Evolutionary conservation across 176 grass and related monocot species (phyloP).

Genomic region (Carex pumila): DNA sequence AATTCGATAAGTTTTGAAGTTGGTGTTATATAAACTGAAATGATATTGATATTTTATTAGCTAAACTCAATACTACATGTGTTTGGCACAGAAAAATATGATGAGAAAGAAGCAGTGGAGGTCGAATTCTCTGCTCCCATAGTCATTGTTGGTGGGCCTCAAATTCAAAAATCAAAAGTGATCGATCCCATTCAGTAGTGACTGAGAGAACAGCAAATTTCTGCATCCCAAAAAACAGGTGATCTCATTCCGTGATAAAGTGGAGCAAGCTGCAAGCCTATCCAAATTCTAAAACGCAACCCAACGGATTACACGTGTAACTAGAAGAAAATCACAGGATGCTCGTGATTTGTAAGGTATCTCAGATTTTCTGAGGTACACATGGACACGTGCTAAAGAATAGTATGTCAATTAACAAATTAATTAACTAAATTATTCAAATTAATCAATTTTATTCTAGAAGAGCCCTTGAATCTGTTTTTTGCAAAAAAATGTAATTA

Average conservation of each 20-base stretch:
- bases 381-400: not conserved
- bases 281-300: not conserved
- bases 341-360: not conserved
- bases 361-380: not conserved
- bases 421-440: not conserved
- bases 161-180: too few species aligned
- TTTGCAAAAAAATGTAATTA: not conserved
- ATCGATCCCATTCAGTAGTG: too few species aligned
- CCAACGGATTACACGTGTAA: not conserved
- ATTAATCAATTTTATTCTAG: not conserved
- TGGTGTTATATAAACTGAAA: too few species aligned
- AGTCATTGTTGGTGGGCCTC: too few species aligned
- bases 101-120: not conserved
- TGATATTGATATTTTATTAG: too few species aligned
- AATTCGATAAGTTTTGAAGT: too few species aligned
- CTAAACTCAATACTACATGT: not conserved
- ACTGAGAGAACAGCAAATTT: too few species aligned
- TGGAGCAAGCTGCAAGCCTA: not conserved
- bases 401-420: not conserved
- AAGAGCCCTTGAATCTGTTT: not conserved
- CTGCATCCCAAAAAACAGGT: too few species aligned
- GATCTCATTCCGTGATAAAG: not conserved
- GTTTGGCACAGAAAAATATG: not conserved
- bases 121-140: too few species aligned
- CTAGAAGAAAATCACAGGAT: conserved; percentile 12